A percentile compares a stretch with the other conserved stretches of the same genome.
Conservation (phyloP, 108 stramenopile genomes). For the Nitzschia putrida region DNA sequence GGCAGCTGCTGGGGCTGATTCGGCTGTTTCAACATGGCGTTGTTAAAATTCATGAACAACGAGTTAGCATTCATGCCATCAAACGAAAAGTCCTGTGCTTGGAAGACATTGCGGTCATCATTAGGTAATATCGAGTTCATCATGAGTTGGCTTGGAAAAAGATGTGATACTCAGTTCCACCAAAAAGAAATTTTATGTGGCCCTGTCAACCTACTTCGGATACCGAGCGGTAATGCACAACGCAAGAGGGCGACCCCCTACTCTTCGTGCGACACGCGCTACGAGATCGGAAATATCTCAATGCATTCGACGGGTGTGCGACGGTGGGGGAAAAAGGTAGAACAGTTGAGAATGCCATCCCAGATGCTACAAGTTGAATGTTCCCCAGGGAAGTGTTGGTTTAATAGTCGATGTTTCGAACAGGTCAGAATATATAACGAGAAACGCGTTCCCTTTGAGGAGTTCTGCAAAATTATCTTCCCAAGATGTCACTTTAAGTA, state of each 20-base stretch:
- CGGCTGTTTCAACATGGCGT: not conserved
- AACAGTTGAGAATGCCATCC: too few relatives aligned
- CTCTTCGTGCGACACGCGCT: not conserved
- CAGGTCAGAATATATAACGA: too few relatives aligned
- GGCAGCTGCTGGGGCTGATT: not conserved
- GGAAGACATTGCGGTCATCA: not conserved
- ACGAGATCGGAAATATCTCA: not conserved
- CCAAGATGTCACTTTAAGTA: too few relatives aligned
- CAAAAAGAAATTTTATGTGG: not conserved
- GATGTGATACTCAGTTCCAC: not conserved
- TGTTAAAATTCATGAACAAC: constrained; percentile 10
- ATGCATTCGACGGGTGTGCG: too few relatives aligned
- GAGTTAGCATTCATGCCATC: constrained; percentile 1
- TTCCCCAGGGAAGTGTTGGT: too few relatives aligned
- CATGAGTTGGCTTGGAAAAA: not conserved
- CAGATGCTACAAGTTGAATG: too few relatives aligned
- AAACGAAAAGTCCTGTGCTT: not conserved
- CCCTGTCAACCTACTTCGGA: not conserved
- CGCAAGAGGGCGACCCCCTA: not conserved
- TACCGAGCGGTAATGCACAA: constrained; percentile 14
- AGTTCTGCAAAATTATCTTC: too few relatives aligned
- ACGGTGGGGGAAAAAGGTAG: too few relatives aligned
- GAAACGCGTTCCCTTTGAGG: too few relatives aligned
- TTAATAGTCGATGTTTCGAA: too few relatives aligned
- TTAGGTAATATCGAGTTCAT: constrained; percentile 1